Base-by-base conservation (phyloP, 2,329 filamentous ascomycete genomes). In the Aspergillus brunneoviolaceus region DNA sequence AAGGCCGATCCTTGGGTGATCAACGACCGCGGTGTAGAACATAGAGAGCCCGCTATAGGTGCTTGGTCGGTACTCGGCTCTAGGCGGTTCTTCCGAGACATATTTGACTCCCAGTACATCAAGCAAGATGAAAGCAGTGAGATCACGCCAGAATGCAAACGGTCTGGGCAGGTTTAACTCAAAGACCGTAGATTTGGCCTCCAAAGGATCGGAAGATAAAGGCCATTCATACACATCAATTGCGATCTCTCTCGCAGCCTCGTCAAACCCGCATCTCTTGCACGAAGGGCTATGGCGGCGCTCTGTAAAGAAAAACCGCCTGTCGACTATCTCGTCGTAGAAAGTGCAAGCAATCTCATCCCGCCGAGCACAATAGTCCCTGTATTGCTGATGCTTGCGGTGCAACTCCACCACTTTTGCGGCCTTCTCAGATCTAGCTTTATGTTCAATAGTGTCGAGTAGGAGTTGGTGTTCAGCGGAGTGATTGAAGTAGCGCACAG, bases 211-310 rank as follows among this genome's bases (percentile, higher is more conserved):
- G 0, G 48, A 31, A 0, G 84, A 80, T 0, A 88, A 71, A 0
- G 85, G 85, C 84, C 84, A 87, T 65, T 88, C 85, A 63, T 85
- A 76, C 9, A 84, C 67, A 0, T 48, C 0, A 7, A 89, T 86
- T 0, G 27, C 42, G 0, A 88, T 58, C 0, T 3, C 2, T 0
- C 74, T 50, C 0, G 83, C 82, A n/a, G 69, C 1, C 0, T 5
- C 4, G 3, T 63, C 49, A 0, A 73, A 61, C 0, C 2, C 1
- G 63, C 82, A 86, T 55, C 74, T 77, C 1, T 2, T 1, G 58
- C 81, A 84, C 0, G 1, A 14, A 5, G 4, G 0, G 31, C 45
- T 55, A 31, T 73, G 69, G 16, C 59, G 57, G 21, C 29, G 39
- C 47, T 64, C 55, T 42, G 47, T 45, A 12, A 63, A 25, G 27